phyloP scores from a whole-genome alignment of 306 rosid genomes.

The Elaeagnus macrophylla region DNA sequence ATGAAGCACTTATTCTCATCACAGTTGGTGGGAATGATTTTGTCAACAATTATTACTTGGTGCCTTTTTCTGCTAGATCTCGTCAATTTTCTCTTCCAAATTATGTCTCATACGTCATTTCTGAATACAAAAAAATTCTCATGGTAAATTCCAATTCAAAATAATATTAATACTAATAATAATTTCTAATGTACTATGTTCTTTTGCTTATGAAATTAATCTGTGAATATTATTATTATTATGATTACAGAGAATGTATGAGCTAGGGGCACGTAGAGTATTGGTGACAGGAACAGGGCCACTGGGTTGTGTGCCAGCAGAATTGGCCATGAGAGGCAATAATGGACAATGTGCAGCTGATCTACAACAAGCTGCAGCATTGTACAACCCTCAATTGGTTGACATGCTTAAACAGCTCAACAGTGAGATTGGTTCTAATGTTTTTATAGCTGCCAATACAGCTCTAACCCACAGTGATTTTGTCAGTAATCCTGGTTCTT shows the following conservation, averaged over 20 bases:
- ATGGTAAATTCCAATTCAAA: slow-evolving; percentile 18
- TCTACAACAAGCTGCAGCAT: slow-evolving; percentile 42
- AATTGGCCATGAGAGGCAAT: slow-evolving; percentile 42
- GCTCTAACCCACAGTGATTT: slow-evolving; percentile 31
- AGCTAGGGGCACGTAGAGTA: slow-evolving; percentile 65
- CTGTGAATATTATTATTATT: neutral
- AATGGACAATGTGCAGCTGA: slow-evolving; percentile 48
- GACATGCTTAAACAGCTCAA: slow-evolving; percentile 41
- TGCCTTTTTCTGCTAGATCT: slow-evolving; percentile 74
- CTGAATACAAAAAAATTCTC: slow-evolving; percentile 49
- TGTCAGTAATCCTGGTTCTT: slow-evolving; percentile 33
- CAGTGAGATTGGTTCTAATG: slow-evolving; percentile 35
- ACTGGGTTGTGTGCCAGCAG: slow-evolving; percentile 83
- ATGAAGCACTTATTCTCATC: slow-evolving; percentile 42
- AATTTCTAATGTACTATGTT: too few relatives aligned
- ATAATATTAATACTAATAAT: too few relatives aligned
- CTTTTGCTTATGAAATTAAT: too few relatives aligned
- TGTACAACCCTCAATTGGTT: slow-evolving; percentile 61
- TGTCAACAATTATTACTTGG: slow-evolving; percentile 70
- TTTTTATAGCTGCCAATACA: slow-evolving; percentile 54
- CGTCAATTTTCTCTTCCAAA: slow-evolving; percentile 51
- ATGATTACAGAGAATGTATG: slow-evolving; percentile 26
- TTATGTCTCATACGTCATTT: slow-evolving; percentile 46
- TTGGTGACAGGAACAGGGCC: slow-evolving; percentile 88
- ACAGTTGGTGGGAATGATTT: slow-evolving; percentile 85